Evolutionary conservation across 2,329 filamentous ascomycete species (phyloP), one percentile per base, ranked within the genome.

Genomic region (Colletotrichum lupini): DNA sequence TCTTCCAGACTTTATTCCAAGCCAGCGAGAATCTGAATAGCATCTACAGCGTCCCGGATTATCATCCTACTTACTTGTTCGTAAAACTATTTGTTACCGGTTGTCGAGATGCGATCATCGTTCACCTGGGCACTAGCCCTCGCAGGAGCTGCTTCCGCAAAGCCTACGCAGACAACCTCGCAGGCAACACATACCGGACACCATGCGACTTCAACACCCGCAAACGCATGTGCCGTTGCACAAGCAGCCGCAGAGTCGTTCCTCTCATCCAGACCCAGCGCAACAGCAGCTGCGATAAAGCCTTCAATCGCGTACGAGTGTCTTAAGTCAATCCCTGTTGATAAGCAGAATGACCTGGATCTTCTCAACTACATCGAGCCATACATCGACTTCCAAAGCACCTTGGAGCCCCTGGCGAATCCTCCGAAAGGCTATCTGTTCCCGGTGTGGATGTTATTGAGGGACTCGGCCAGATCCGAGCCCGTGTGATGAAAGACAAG

Each of bases 321-420:
- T 49, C 22, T 76, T 11, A 69, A 67, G 5, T 72, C 75, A 1
- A 46, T 77, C 7, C 59, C 64, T 8, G 57, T 75, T 8, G 69
- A 74, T 16, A 69, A 67, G 28, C 59, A 67, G 28, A 57, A 32
- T 2, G 65, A 75, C 37, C 11, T 69, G 12, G 72, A 68, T 14
- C 68, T 77, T 14, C 69, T 77, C 7, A 68, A 76, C 59, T 77
- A 76, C 42, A 57, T 77, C 1, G 59, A 66, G 19, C 76, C 77
- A 4, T 76, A 67, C 6, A 5, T 76, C 1, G n/a, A 59, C 14
- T 76, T 68, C 6, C 76, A 77, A 26, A 74, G 73, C 60, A 77
- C 76, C 1, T 16, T 77, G 16, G 74, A 77, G 22, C 60, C 68
- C 16, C 68, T 77, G 0, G 49, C 62, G 11, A 53, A 71, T 12